Evolutionary conservation across 164 flowering plant species (phyloP).

Genomic region (Warburgia ugandensis): DNA sequence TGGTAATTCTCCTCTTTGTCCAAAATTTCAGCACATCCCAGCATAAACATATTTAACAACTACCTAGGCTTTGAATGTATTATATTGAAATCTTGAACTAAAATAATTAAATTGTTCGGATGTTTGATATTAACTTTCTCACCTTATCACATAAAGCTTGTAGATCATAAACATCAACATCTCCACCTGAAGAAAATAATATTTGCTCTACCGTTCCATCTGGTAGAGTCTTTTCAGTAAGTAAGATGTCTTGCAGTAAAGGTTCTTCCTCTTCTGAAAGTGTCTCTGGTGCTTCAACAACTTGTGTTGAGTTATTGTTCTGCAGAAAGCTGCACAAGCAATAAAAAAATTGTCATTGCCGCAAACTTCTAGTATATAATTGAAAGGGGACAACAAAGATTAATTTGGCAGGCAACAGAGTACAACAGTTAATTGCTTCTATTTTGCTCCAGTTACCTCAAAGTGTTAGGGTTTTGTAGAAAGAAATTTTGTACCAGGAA

Average conservation of each 20-base stretch:
- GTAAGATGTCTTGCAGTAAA: constrained; percentile 68
- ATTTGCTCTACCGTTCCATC: constrained; percentile 79
- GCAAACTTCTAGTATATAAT: background rate
- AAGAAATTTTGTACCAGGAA: too few relatives aligned
- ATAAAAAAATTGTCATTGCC: background rate
- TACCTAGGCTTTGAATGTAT: too few relatives aligned
- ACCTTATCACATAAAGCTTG: constrained; percentile 92
- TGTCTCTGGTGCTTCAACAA: constrained; percentile 56
- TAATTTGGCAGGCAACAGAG: too few relatives aligned
- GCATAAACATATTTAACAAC: too few relatives aligned
- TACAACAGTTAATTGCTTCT: too few relatives aligned
- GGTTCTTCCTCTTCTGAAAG: constrained; percentile 58
- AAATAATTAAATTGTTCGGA: background rate
- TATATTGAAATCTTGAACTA: background rate
- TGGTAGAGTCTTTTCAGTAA: constrained; percentile 54
- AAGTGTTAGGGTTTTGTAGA: too few relatives aligned
- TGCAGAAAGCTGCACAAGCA: constrained; percentile 56
- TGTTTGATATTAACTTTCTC: constrained; percentile 3
- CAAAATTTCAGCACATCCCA: too few relatives aligned
- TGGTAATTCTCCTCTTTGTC: too few relatives aligned
- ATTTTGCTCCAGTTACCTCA: too few relatives aligned
- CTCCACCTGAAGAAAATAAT: constrained; percentile 82
- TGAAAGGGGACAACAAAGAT: background rate
- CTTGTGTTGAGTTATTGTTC: constrained; percentile 47
- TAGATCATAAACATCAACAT: constrained; percentile 76